phyloP scores from a whole-genome alignment of 108 stramenopile species.

The Pseudonitzschia multiseries region DNA sequence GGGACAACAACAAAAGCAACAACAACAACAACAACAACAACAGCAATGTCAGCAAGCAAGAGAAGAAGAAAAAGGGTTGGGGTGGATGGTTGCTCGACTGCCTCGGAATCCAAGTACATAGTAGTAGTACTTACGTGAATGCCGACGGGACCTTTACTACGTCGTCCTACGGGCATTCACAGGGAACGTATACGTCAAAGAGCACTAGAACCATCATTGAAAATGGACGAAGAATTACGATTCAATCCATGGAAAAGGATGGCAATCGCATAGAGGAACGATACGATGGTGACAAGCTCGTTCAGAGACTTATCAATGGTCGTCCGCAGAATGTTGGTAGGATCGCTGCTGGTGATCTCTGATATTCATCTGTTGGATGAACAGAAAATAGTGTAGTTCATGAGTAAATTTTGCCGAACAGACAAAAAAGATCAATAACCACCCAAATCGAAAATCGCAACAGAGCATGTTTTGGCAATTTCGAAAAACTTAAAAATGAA shows the following conservation, averaged over 20 bases:
- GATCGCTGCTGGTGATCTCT: background rate
- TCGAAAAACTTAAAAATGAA: no score
- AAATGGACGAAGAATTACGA: constrained; percentile 47
- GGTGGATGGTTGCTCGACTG: constrained; percentile 6
- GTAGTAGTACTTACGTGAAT: background rate
- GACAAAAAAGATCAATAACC: no score
- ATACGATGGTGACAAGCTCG: constrained; percentile 39
- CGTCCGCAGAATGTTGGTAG: background rate
- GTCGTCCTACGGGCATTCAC: background rate
- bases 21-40: background rate
- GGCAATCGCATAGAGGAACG: constrained; percentile 67
- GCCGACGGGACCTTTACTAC: background rate
- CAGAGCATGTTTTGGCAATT: no score
- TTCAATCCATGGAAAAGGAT: constrained; percentile 60
- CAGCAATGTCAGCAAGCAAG: no score
- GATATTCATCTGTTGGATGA: no score
- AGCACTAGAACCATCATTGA: constrained; percentile 2
- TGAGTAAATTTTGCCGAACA: no score
- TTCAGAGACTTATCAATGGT: constrained; percentile 65
- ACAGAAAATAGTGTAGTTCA: no score
- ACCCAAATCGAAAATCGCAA: no score
- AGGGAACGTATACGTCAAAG: background rate
- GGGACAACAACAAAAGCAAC: background rate
- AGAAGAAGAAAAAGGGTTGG: background rate
- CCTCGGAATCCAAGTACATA: background rate